Conservation (phyloP, 345 rosid genomes). For the Draba incana region DNA sequence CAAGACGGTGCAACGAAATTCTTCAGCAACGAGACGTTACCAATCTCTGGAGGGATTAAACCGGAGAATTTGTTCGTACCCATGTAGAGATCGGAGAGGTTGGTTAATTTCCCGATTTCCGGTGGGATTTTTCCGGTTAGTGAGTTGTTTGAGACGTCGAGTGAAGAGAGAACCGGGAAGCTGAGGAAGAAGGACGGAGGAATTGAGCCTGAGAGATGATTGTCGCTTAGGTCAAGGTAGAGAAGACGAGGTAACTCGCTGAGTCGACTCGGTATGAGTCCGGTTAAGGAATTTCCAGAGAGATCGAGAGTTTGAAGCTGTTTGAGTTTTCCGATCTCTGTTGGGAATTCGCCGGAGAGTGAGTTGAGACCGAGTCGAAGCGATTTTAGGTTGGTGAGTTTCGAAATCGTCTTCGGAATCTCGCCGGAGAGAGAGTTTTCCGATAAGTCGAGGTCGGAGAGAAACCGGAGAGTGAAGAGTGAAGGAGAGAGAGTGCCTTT, state of each 20-base stretch:
- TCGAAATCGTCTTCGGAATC: conserved; percentile 33
- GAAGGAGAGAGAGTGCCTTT: conserved; percentile 49
- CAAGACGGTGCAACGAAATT: conserved; percentile 62
- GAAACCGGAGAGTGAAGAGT: conserved; percentile 57
- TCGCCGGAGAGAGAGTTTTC: conserved; percentile 53
- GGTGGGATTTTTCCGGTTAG: conserved; percentile 63
- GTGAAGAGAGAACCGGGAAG: conserved; percentile 52
- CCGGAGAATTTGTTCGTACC: conserved; percentile 76
- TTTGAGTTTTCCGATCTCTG: conserved; percentile 51
- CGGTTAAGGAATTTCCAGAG: conserved; percentile 60
- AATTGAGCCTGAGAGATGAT: conserved; percentile 63
- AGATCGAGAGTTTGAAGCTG: conserved; percentile 63
- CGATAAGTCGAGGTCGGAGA: conserved; percentile 65
- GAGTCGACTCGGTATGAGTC: conserved; percentile 55
- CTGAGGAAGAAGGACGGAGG: conserved; percentile 50
- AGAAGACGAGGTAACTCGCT: conserved; percentile 51
- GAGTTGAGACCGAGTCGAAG: conserved; percentile 56
- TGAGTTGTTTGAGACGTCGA: conserved; percentile 78
- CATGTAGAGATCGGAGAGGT: conserved; percentile 69
- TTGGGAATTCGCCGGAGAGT: conserved; percentile 59
- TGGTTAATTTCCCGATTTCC: conserved; percentile 57
- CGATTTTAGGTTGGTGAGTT: conserved; percentile 7
- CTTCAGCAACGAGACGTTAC: conserved; percentile 56
- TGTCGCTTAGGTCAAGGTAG: conserved; percentile 67
- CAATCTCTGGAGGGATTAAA: conserved; percentile 67